phyloP scores from a whole-genome alignment of 805 yeast species.

The Sungouiozyma ichnusensis region DNA sequence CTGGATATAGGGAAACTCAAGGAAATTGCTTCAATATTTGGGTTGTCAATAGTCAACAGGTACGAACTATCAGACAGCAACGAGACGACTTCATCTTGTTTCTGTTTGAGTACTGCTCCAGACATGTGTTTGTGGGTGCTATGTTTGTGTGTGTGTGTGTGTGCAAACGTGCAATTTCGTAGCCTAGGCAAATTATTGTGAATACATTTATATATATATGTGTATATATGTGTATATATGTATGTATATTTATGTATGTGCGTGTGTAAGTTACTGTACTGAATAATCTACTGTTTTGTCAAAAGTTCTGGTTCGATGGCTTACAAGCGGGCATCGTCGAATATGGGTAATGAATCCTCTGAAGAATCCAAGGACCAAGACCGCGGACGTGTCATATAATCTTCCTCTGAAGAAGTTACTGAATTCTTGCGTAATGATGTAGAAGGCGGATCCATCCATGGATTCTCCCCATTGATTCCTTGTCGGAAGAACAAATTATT shows the following conservation, averaged over 20 bases:
- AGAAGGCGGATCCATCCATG: not conserved
- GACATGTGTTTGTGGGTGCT: no score
- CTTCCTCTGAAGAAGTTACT: not conserved
- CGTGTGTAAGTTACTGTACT: no score
- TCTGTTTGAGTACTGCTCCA: not conserved
- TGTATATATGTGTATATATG: no score
- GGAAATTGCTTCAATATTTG: slow-evolving; percentile 5
- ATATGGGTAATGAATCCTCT: not conserved
- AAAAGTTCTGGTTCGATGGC: no score
- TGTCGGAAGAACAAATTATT: not conserved
- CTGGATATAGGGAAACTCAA: slow-evolving; percentile 16
- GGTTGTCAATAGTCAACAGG: not conserved
- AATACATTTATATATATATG: no score
- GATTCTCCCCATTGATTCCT: not conserved
- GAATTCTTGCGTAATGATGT: not conserved
- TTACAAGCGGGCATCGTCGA: not conserved
- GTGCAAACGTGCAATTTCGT: no score
- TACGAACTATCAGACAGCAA: not conserved
- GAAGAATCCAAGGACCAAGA: not conserved
- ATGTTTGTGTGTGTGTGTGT: no score
- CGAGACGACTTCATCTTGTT: not conserved
- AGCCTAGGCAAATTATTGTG: no score
- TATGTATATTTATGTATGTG: no score
- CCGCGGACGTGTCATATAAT: not conserved
- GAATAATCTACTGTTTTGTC: no score